phyloP scores from a whole-genome alignment of 2,329 filamentous ascomycete genomes.

The Fusarium tupiense region DNA sequence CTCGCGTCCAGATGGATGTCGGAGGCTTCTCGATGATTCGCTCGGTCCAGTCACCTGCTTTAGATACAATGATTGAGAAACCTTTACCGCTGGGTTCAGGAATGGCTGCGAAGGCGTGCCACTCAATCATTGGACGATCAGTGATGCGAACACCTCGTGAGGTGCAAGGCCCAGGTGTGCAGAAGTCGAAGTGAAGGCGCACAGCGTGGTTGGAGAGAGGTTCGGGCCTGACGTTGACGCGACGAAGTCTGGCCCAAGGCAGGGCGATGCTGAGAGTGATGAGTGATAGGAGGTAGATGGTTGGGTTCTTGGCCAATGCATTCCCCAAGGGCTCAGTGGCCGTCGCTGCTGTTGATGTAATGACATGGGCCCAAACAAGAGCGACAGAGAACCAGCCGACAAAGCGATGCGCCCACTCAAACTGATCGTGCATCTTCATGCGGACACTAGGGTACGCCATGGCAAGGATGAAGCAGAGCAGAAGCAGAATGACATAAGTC shows the following conservation, averaged over 20 bases:
- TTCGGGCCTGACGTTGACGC: conserved; percentile 69
- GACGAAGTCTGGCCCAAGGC: conserved; percentile 71
- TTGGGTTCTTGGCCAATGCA: conserved; percentile 13
- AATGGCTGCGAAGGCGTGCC: conserved; percentile 77
- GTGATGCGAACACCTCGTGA: conserved; percentile 60
- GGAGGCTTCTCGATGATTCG: conserved; percentile 68
- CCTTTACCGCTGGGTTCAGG: conserved; percentile 60
- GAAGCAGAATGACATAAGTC: conserved; percentile 37
- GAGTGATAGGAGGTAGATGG: conserved; percentile 10
- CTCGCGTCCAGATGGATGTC: conserved; percentile 68
- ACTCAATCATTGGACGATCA: conserved; percentile 69
- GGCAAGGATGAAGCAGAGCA: conserved; percentile 38
- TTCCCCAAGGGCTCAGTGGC: conserved; percentile 3
- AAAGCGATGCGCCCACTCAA: conserved; percentile 74
- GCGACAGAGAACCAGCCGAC: conserved; percentile 70
- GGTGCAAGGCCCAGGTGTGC: conserved; percentile 51
- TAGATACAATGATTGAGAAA: conserved; percentile 72
- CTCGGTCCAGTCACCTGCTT: conserved; percentile 75
- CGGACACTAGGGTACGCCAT: conserved; percentile 40
- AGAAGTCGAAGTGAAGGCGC: conserved; percentile 72
- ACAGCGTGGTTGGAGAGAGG: conserved; percentile 74
- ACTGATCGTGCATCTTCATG: conserved; percentile 65
- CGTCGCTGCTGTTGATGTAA: conserved; percentile 61
- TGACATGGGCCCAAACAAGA: conserved; percentile 68
- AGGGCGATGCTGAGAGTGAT: conserved; percentile 24